Conservation (phyloP, 176 grass and related monocot genomes). For the Carex parvula region DNA sequence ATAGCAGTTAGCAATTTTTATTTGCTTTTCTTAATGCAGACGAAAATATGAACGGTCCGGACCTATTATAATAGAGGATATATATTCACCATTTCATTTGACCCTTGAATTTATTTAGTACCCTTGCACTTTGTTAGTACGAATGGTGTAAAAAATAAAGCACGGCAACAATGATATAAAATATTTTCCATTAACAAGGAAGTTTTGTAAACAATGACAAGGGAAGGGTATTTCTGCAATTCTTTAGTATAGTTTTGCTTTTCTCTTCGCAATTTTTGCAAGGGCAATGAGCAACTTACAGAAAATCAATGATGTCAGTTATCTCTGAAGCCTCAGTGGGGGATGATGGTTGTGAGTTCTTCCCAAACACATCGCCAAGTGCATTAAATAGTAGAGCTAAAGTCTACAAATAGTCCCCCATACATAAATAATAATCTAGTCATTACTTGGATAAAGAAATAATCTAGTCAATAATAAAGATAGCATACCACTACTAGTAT, state of each 20-base stretch:
- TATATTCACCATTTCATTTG: background rate
- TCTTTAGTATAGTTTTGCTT: background rate
- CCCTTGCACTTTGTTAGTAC: background rate
- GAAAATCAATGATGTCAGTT: constrained; percentile 86
- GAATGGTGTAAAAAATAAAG: background rate
- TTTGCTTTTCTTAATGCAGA: background rate
- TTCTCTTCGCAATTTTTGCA: background rate
- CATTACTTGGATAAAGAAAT: background rate
- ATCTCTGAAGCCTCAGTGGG: constrained; percentile 81
- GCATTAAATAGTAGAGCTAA: constrained; percentile 93
- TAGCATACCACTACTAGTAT: background rate
- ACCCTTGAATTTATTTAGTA: background rate
- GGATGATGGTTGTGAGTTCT: constrained; percentile 67
- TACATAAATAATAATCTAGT: constrained; percentile 12
- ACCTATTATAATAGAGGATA: background rate
- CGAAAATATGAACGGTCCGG: background rate
- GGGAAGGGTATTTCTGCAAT: background rate
- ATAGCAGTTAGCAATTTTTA: background rate
- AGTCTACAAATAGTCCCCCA: constrained; percentile 48
- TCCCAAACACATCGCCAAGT: constrained; percentile 86
- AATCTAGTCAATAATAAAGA: background rate
- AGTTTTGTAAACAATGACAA: background rate
- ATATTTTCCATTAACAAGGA: background rate
- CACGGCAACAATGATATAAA: background rate
- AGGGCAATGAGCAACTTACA: constrained; percentile 47